A percentile compares a stretch with the other conserved stretches of the same genome.
Conservation (phyloP, 768 basidiomycete genomes). For the Pholiota molesta region DNA sequence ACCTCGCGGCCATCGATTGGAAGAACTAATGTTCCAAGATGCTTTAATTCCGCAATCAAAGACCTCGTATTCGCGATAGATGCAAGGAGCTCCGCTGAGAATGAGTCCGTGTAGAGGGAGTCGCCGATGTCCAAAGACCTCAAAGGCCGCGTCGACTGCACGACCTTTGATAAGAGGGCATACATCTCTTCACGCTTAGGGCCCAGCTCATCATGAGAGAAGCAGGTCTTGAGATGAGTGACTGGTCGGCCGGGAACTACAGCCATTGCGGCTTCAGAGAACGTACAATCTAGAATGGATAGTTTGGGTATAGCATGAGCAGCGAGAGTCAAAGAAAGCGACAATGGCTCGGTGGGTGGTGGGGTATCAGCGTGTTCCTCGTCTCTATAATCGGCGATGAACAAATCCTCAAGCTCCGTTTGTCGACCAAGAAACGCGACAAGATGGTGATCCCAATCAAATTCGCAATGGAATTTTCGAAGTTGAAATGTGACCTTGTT, state of each 20-base stretch:
- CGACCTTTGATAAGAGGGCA: conserved; percentile 48
- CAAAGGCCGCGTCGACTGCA: conserved; percentile 44
- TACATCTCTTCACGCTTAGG: conserved; percentile 59
- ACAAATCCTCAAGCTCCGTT: conserved; percentile 49
- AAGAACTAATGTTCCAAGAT: conserved; percentile 66
- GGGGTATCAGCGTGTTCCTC: conserved; percentile 20
- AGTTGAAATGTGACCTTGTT: conserved; percentile 52
- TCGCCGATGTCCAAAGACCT: conserved; percentile 66
- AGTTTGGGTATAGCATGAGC: conserved; percentile 48
- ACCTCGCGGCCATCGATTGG: conserved; percentile 62
- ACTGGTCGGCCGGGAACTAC: conserved; percentile 62
- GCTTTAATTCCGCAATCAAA: conserved; percentile 45
- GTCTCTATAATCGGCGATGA: conserved; percentile 47
- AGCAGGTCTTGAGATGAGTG: conserved; percentile 68
- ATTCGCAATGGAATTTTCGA: conserved; percentile 64
- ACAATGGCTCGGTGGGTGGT: conserved; percentile 21
- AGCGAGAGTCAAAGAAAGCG: conserved; percentile 27
- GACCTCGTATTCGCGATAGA: conserved; percentile 38
- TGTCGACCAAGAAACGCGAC: conserved; percentile 56
- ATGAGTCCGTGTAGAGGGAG: conserved; percentile 55
- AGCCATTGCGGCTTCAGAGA: conserved; percentile 61
- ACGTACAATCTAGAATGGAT: conserved; percentile 65
- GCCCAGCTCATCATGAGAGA: conserved; percentile 50
- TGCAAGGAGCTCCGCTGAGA: conserved; percentile 55
- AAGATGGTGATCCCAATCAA: conserved; percentile 64